Conservation (phyloP, 1,139 yeast species). For the Geotrichum bryndzae region DNA sequence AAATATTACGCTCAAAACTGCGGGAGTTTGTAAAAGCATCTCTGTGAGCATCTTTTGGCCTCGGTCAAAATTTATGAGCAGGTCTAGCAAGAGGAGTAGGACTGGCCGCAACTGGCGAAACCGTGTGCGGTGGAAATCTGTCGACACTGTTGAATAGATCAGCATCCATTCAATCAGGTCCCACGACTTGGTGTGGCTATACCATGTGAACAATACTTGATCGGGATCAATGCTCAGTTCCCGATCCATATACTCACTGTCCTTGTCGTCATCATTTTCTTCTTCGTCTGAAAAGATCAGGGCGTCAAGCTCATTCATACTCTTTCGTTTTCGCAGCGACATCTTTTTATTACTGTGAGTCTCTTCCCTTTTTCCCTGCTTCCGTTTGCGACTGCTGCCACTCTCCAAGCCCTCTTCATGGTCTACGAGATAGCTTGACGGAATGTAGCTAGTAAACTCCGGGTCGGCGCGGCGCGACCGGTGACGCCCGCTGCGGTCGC, state of each 20-base stretch:
- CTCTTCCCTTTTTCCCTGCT: neutral
- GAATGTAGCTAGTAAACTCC: neutral
- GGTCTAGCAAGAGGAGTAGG: neutral
- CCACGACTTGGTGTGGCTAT: neutral
- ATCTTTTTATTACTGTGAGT: neutral
- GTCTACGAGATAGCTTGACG: neutral
- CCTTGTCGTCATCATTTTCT: neutral
- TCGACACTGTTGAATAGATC: constrained; percentile 4
- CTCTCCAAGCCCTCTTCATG: neutral
- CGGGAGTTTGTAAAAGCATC: neutral
- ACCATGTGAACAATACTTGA: neutral
- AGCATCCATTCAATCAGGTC: constrained; percentile 2
- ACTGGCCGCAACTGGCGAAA: constrained; percentile 9
- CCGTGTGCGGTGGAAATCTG: neutral
- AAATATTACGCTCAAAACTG: neutral
- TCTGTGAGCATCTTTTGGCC: neutral
- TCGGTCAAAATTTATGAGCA: neutral
- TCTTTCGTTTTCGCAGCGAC: neutral
- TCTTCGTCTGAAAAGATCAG: neutral
- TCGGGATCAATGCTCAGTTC: neutral
- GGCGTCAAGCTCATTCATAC: neutral
- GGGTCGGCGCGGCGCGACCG: neutral
- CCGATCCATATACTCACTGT: neutral
- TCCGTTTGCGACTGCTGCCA: neutral
- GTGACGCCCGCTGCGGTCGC: neutral